Conservation (phyloP, 192 early-diverging fungal species). For the Mortierella antarctica region DNA sequence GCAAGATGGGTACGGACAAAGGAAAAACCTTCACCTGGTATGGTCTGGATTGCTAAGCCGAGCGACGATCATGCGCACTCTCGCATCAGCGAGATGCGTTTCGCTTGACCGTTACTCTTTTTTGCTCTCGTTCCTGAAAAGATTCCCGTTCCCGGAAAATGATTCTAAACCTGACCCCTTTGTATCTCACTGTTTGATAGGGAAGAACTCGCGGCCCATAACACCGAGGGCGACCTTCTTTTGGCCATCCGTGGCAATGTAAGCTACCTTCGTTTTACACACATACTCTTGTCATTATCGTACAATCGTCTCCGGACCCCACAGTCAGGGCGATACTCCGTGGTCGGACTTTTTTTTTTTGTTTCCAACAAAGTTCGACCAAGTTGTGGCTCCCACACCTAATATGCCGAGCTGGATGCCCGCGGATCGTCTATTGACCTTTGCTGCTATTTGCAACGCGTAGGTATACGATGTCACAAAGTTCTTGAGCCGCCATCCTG, state of each 20-base stretch:
- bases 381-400: background rate
- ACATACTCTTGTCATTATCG: background rate
- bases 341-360: background rate
- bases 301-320: background rate
- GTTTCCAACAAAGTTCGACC: background rate
- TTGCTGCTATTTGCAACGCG: background rate
- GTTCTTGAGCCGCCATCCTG: constrained; percentile 60
- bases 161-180: background rate
- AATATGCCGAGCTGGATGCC: background rate
- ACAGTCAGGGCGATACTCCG: background rate
- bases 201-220: constrained; percentile 59
- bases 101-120: background rate
- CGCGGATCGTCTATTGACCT: background rate
- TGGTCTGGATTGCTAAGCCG: too few relatives aligned
- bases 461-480: constrained; percentile 64
- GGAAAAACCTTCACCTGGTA: constrained; percentile 29
- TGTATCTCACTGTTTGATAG: constrained; percentile 6
- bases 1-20: constrained; percentile 8
- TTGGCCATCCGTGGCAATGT: constrained; percentile 59
- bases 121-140: background rate
- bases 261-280: constrained; percentile 5
- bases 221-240: constrained; percentile 47
- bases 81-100: background rate
- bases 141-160: background rate
- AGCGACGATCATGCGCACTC: background rate